Conservation (phyloP, 2,329 filamentous ascomycete genomes). For the Thelonectria blattea region DNA sequence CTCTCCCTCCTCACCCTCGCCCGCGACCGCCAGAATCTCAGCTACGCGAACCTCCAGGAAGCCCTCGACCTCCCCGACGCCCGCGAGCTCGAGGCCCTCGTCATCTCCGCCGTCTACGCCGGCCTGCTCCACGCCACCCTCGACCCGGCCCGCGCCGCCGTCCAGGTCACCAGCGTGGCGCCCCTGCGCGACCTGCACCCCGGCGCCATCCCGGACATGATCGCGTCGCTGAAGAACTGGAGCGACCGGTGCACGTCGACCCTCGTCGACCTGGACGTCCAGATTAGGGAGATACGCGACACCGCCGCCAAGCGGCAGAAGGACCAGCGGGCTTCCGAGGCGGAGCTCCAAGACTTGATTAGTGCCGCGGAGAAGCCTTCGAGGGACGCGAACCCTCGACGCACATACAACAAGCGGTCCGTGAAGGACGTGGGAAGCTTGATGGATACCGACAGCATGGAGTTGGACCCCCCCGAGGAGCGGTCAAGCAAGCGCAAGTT, state of each 20-base stretch:
- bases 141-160: slow-evolving; percentile 75
- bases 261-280: slow-evolving; percentile 74
- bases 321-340: slow-evolving; percentile 55
- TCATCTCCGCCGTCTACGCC: slow-evolving; percentile 87
- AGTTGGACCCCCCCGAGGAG: slow-evolving; percentile 61
- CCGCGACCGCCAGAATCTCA: slow-evolving; percentile 69
- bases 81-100: slow-evolving; percentile 80
- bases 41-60: slow-evolving; percentile 71
- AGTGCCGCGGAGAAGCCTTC: slow-evolving; percentile 47
- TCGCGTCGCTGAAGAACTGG: slow-evolving; percentile 75
- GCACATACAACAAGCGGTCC: slow-evolving; percentile 41
- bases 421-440: slow-evolving; percentile 53
- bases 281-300: slow-evolving; percentile 71
- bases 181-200: slow-evolving; percentile 87
- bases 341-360: slow-evolving; percentile 56
- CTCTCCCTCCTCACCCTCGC: slow-evolving; percentile 86
- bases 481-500: slow-evolving; percentile 61
- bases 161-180: slow-evolving; percentile 80
- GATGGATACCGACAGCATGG: slow-evolving; percentile 58
- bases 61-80: slow-evolving; percentile 70
- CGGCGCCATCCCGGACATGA: slow-evolving; percentile 71
- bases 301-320: slow-evolving; percentile 60
- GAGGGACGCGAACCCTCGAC: slow-evolving; percentile 36
- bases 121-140: slow-evolving; percentile 83
- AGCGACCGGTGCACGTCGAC: slow-evolving; percentile 77